Percentiles rank a stretch among this genome's conserved stretches.
These are phyloP conservation scores for Xylaria sp. DNA, from an alignment of 2,329 filamentous ascomycete species.

Conservation along the genomic window DNA sequence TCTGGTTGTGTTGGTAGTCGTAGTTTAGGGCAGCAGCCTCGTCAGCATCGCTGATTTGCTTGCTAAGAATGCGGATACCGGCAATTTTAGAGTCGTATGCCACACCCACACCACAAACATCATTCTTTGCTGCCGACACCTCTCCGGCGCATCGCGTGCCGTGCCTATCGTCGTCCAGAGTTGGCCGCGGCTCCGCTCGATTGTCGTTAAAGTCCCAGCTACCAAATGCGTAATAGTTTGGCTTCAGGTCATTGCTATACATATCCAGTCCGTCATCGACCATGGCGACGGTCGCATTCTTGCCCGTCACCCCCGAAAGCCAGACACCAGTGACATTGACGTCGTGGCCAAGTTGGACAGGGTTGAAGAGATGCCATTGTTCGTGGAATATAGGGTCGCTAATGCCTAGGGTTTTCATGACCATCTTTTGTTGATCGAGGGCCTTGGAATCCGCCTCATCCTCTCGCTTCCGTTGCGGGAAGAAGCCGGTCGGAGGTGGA, in stretches of 20 bases:
- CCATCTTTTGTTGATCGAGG: slow-evolving; percentile 65
- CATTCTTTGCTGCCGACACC: slow-evolving; percentile 88
- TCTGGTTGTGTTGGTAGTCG: slow-evolving; percentile 88
- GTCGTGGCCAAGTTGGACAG: slow-evolving; percentile 83
- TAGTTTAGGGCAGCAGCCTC: slow-evolving; percentile 95
- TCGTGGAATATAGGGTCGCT: slow-evolving; percentile 89
- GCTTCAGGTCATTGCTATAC: slow-evolving; percentile 90
- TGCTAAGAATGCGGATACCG: slow-evolving; percentile 91
- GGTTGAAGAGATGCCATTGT: slow-evolving; percentile 96
- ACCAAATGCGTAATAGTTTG: slow-evolving; percentile 91
- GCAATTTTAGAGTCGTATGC: slow-evolving; percentile 92
- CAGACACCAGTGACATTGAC: slow-evolving; percentile 96
- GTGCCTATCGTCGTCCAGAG: slow-evolving; percentile 86
- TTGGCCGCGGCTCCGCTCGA: slow-evolving; percentile 78
- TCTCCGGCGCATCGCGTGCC: slow-evolving; percentile 96
- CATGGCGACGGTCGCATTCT: slow-evolving; percentile 89
- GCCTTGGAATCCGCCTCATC: slow-evolving; percentile 53
- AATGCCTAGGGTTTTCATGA: slow-evolving; percentile 77
- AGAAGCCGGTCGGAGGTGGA: slow-evolving; percentile 48
- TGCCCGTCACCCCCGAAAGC: slow-evolving; percentile 88
- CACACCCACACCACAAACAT: slow-evolving; percentile 94
- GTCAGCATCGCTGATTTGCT: slow-evolving; percentile 88
- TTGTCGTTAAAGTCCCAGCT: slow-evolving; percentile 98
- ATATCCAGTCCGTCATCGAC: slow-evolving; percentile 97
- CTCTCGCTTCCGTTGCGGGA: slow-evolving; percentile 40